Evolutionary conservation across 73 alveolate species (phyloP).

Genomic region (Breviolum minutum): DNA sequence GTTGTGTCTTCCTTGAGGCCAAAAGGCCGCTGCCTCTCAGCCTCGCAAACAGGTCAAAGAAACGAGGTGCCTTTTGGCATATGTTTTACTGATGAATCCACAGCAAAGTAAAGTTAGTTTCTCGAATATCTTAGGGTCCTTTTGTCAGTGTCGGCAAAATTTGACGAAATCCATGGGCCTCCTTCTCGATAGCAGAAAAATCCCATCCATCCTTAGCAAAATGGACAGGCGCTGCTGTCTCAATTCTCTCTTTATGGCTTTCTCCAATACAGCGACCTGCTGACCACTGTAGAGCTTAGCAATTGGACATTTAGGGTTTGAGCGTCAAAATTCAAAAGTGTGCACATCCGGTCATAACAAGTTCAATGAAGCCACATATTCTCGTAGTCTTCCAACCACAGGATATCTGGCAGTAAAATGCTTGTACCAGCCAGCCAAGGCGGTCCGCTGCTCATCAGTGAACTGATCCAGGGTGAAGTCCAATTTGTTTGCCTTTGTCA

Average conservation of each 20-base stretch:
- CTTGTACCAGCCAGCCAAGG: slow-evolving; percentile 88
- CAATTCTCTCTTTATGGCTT: too few relatives aligned
- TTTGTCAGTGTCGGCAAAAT: too few relatives aligned
- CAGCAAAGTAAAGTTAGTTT: background rate
- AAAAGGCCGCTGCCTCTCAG: slow-evolving; percentile 60
- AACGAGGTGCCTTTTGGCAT: too few relatives aligned
- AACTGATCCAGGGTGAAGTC: slow-evolving; percentile 71
- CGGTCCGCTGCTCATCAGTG: slow-evolving; percentile 68
- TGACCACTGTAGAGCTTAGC: too few relatives aligned
- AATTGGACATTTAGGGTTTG: too few relatives aligned
- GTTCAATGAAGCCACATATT: slow-evolving; percentile 23
- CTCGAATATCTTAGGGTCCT: too few relatives aligned
- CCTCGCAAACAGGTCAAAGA: slow-evolving; percentile 1
- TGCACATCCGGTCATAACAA: background rate
- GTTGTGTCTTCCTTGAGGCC: slow-evolving; percentile 39
- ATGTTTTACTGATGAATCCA: background rate
- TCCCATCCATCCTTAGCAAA: slow-evolving; percentile 73
- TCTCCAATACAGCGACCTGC: too few relatives aligned
- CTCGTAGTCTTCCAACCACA: slow-evolving; percentile 73
- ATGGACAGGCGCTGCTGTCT: background rate
- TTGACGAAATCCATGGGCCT: background rate
- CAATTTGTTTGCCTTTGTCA: slow-evolving; percentile 35
- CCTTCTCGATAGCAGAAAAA: slow-evolving; percentile 81
- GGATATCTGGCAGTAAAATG: slow-evolving; percentile 79
- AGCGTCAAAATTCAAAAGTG: too few relatives aligned